Percentiles rank a stretch among this genome's conserved stretches.
phyloP scores from a whole-genome alignment of 129 eudicot genomes.

The Silybum marianum region DNA sequence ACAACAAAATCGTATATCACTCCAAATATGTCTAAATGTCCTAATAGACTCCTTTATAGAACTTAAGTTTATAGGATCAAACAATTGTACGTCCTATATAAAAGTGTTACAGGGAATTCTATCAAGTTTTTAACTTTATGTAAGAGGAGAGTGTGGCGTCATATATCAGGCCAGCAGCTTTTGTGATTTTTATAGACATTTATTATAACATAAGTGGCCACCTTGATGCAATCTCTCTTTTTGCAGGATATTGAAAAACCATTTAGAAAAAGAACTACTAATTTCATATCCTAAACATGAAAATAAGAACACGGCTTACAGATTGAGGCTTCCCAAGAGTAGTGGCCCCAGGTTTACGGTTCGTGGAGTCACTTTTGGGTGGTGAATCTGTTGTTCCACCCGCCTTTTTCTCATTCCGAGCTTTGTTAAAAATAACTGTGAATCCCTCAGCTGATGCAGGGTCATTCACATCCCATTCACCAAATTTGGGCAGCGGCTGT shows the following conservation, averaged over 20 bases:
- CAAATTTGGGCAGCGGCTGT: constrained; percentile 78
- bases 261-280: not conserved
- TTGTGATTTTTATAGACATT: not conserved
- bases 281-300: constrained; percentile 20
- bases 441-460: constrained; percentile 86
- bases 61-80: not conserved
- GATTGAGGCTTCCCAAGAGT: constrained; percentile 67
- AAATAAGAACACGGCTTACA: constrained; percentile 45
- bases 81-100: not conserved
- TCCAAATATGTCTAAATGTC: not conserved
- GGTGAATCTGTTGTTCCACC: constrained; percentile 66
- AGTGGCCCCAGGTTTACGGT: constrained; percentile 38
- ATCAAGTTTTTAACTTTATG: not conserved
- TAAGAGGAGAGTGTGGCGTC: not conserved
- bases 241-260: not conserved
- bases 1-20: not conserved
- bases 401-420: constrained; percentile 68
- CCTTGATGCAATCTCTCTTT: not conserved
- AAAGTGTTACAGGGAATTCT: not conserved
- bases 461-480: constrained; percentile 88
- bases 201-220: not conserved
- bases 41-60: not conserved
- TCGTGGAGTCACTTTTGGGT: constrained; percentile 41
- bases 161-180: not conserved
- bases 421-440: constrained; percentile 75